A percentile compares a stretch with the other conserved stretches of the same genome.
phyloP scores from a whole-genome alignment of 257 asterid species.

The Solanum bulbocastanum region DNA sequence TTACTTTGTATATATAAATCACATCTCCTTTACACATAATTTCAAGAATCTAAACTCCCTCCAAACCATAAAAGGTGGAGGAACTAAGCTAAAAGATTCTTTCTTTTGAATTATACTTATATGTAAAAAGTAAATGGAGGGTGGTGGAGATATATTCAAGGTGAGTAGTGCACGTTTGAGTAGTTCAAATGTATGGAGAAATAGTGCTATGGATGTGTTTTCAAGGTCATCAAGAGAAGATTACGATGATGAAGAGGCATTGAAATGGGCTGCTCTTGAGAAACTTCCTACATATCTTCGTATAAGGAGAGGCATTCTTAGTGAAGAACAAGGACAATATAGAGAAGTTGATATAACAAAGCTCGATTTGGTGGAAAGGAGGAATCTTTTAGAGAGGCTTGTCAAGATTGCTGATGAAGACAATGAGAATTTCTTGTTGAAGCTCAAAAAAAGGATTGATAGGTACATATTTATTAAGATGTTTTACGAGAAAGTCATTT shows the following conservation, averaged over 20 bases:
- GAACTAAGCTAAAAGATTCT: background rate
- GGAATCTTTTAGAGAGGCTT: conserved; percentile 57
- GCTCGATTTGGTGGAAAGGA: conserved; percentile 58
- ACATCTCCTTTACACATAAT: background rate
- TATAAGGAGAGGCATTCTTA: conserved; percentile 51
- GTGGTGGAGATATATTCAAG: conserved; percentile 32
- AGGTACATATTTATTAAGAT: conserved; percentile 18
- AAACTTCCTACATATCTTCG: conserved; percentile 71
- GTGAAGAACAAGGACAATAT: conserved; percentile 40
- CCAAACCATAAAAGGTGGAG: background rate
- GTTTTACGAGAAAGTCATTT: background rate
- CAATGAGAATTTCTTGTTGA: conserved; percentile 66
- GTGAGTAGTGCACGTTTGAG: conserved; percentile 48
- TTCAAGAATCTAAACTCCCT: conserved; percentile 20
- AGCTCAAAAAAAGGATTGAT: conserved; percentile 53
- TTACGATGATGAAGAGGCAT: conserved; percentile 76
- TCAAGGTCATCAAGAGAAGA: conserved; percentile 48
- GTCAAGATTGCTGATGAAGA: conserved; percentile 65
- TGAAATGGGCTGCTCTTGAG: conserved; percentile 86
- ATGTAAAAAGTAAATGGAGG: conserved; percentile 28
- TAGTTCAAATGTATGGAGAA: conserved; percentile 73
- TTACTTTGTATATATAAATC: background rate
- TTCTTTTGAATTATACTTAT: background rate
- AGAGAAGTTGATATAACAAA: conserved; percentile 49
- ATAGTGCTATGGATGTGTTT: conserved; percentile 51